Conservation (phyloP, 768 basidiomycete species). For the Mycena haematopus region DNA sequence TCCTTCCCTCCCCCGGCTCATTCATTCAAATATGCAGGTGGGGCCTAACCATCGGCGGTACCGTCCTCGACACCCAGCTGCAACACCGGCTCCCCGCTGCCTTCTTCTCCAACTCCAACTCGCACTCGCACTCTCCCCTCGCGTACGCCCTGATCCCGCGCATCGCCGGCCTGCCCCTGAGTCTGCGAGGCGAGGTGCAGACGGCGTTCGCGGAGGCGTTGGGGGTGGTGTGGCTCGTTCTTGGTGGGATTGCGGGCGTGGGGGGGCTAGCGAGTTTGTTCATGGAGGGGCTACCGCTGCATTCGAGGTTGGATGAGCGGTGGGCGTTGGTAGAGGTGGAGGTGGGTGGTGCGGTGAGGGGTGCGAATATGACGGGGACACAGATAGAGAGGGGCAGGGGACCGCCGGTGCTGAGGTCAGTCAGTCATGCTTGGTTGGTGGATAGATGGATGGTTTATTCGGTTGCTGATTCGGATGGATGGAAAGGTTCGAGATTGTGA, state of each 20-base stretch:
- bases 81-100: constrained; percentile 31
- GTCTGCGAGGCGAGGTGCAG: constrained; percentile 27
- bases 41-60: constrained; percentile 41
- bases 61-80: constrained; percentile 43
- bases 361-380: neutral
- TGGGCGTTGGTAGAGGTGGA: constrained; percentile 34
- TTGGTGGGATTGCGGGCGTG: constrained; percentile 34
- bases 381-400: neutral
- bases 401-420: neutral
- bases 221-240: constrained; percentile 38
- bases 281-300: constrained; percentile 37
- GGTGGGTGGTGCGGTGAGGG: neutral
- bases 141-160: constrained; percentile 38
- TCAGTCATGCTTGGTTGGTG: too few relatives aligned
- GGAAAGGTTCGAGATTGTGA: neutral
- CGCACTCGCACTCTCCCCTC: constrained; percentile 16
- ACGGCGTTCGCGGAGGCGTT: constrained; percentile 37
- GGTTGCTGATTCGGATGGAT: neutral
- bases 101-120: constrained; percentile 8
- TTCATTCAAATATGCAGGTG: constrained; percentile 23
- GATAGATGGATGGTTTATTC: neutral
- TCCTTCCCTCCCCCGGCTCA: neutral
- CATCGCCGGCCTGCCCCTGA: constrained; percentile 30
- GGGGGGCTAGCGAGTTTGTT: constrained; percentile 36
- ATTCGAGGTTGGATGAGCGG: constrained; percentile 36